Evolutionary conservation across 805 yeast genomes (phyloP).

Genomic region (Brettanomyces sp.): DNA sequence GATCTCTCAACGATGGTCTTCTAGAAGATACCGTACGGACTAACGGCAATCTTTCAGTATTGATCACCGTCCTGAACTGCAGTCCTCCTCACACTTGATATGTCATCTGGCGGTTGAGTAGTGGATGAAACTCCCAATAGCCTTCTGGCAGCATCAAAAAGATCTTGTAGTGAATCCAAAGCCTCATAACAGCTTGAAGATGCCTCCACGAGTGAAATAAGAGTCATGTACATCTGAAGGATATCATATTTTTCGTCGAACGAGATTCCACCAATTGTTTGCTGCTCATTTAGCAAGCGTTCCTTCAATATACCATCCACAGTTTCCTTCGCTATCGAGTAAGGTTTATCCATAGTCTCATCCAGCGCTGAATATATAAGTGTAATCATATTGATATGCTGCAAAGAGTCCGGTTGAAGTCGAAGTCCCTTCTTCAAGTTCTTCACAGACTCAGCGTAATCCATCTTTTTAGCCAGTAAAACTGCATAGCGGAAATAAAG

Average conservation of each 20-base stretch:
- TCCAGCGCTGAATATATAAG: constrained; percentile 57
- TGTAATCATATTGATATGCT: constrained; percentile 59
- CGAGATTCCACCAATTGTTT: constrained; percentile 25
- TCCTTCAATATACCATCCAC: constrained; percentile 29
- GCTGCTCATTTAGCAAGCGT: constrained; percentile 26
- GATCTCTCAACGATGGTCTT: constrained; percentile 1
- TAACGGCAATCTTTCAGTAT: neutral
- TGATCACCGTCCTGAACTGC: no score
- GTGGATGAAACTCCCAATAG: constrained; percentile 10
- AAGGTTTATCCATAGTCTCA: constrained; percentile 24
- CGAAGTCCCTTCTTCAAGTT: constrained; percentile 39
- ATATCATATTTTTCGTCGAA: constrained; percentile 34
- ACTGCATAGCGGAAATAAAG: constrained; percentile 38
- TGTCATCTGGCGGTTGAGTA: neutral
- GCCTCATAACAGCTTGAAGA: constrained; percentile 50
- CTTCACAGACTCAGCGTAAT: constrained; percentile 33
- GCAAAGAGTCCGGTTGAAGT: constrained; percentile 44
- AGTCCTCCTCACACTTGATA: no score
- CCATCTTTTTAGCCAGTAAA: constrained; percentile 34
- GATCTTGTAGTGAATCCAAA: constrained; percentile 54
- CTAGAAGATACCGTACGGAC: neutral
- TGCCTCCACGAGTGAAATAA: constrained; percentile 58
- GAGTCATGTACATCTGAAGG: constrained; percentile 65
- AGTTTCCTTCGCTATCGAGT: constrained; percentile 45
- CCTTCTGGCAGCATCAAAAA: constrained; percentile 48